Base-by-base conservation (phyloP, 108 stramenopile species). In the Cyclostephanos invisitatus region DNA sequence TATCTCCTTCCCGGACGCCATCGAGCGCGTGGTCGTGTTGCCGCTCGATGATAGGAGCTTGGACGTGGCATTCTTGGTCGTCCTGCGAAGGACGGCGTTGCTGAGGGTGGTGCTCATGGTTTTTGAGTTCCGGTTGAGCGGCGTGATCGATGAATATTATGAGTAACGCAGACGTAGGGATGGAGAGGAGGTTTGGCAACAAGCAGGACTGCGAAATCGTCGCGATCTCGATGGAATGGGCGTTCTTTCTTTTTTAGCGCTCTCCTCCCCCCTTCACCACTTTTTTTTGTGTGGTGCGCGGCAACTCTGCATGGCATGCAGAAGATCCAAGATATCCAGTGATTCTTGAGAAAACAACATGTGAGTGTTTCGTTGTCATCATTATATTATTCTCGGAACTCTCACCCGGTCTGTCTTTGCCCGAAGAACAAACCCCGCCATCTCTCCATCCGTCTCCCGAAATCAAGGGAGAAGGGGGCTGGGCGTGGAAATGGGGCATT, bases 1-100 rank as follows among this genome's bases (percentile, higher is more conserved):
- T 70, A 97, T 94, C 70, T 95, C 92, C 64, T 97, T 97, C 12
- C 87, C 93, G 53, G 73, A 75, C 38, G 72, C 72, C 86, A 94
- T 90, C 44, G 63, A 58, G 58, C 91, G 88, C 7, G 75, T 82
- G 72, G 40, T 84, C 85, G 48, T n/a, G n/a, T n/a, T n/a, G n/a
- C n/a, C n/a, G n/a, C n/a, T n/a, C n/a, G n/a, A n/a, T n/a, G n/a
- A n/a, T n/a, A 78, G 46, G 20, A 67, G 67, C 56, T 73, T 82
- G 62, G 67, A 68, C 27, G 62, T 50, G 25, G 54, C 53, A 36
- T 62, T 78, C 40, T 55, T 70, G 68, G 28, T 9, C 51, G 67
- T 55, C 29, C 35, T 64, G 54, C 35, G 38, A 17, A 48, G 14
- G 25, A 55, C 25, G 53, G 58, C 44, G 63, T 38, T 61, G 35